Evolutionary conservation across 805 yeast genomes (phyloP).

Genomic region (Cyberlindnera subsufficiens): DNA sequence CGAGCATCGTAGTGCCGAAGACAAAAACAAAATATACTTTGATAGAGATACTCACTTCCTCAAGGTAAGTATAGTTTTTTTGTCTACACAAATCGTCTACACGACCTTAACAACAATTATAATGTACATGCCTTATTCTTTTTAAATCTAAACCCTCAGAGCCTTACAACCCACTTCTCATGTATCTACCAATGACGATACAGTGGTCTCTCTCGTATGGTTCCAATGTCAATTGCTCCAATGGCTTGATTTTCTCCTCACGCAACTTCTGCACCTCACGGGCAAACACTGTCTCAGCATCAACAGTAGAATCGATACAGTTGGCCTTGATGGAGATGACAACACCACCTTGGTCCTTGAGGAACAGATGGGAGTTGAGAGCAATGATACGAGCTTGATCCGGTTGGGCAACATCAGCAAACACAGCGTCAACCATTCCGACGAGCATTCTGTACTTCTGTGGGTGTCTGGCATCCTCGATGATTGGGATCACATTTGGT

Average conservation of each 20-base stretch:
- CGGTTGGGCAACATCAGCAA: constrained; percentile 99
- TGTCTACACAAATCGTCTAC: background rate
- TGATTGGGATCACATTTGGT: constrained; percentile 97
- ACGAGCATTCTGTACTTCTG: constrained; percentile 98
- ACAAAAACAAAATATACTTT: too few species aligned
- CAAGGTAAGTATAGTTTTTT: background rate
- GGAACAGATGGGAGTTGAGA: constrained; percentile 94
- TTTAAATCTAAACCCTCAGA: background rate
- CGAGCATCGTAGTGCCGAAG: background rate
- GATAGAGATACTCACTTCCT: background rate
- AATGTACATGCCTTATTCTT: constrained; percentile 6
- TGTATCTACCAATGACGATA: constrained; percentile 95
- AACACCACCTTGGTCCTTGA: constrained; percentile 98
- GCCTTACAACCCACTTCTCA: constrained; percentile 72
- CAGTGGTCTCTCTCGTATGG: constrained; percentile 99
- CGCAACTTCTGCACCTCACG: constrained; percentile 98
- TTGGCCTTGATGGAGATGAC: constrained; percentile 98
- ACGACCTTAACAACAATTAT: background rate
- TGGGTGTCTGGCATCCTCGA: constrained; percentile 99
- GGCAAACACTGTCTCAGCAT: constrained; percentile 98
- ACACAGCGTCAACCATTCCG: constrained; percentile 98
- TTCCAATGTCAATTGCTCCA: constrained; percentile 97
- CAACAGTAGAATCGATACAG: constrained; percentile 99
- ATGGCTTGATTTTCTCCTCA: constrained; percentile 97
- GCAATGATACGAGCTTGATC: constrained; percentile 99